A percentile compares a stretch with the other conserved stretches of the same genome.
phyloP scores from a whole-genome alignment of 495 filamentous ascomycete genomes.

The Tuber calosporum region DNA sequence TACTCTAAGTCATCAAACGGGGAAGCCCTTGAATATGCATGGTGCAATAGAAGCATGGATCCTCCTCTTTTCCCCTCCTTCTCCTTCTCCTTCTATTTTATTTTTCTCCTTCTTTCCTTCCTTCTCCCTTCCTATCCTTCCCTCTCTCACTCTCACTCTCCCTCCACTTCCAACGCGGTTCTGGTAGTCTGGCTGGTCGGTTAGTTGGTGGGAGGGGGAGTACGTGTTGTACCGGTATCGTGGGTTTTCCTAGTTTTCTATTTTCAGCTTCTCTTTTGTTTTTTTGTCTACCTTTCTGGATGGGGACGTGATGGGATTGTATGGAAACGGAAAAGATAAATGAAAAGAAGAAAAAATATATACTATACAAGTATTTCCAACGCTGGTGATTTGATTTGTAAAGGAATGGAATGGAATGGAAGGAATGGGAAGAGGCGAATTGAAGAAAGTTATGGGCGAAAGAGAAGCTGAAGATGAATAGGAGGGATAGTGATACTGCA shows the following conservation, averaged over 20 bases:
- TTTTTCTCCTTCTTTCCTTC: background rate
- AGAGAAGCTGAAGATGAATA: background rate
- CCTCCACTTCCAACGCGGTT: background rate
- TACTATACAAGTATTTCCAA: background rate
- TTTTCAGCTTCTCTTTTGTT: constrained; percentile 11
- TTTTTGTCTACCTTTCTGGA: constrained; percentile 25
- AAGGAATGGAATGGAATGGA: background rate
- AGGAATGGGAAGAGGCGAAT: background rate
- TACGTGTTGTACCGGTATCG: background rate
- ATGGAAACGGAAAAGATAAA: background rate
- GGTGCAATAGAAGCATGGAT: constrained; percentile 33
- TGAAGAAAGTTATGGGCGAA: background rate
- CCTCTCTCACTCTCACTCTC: background rate
- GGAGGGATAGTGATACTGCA: background rate
- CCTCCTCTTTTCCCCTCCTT: constrained; percentile 4
- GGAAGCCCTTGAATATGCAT: constrained; percentile 15
- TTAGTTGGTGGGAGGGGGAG: background rate
- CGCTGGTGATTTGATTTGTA: background rate
- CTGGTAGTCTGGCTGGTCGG: background rate
- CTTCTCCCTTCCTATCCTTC: background rate
- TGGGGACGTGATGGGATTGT: background rate
- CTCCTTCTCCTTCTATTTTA: background rate
- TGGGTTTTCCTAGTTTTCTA: constrained; percentile 4
- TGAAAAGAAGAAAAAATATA: constrained; percentile 2
- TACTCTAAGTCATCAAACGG: constrained; percentile 35